Evolutionary conservation across 208 protist species (phyloP).

Genomic region (Tritrichomonas musculus): DNA sequence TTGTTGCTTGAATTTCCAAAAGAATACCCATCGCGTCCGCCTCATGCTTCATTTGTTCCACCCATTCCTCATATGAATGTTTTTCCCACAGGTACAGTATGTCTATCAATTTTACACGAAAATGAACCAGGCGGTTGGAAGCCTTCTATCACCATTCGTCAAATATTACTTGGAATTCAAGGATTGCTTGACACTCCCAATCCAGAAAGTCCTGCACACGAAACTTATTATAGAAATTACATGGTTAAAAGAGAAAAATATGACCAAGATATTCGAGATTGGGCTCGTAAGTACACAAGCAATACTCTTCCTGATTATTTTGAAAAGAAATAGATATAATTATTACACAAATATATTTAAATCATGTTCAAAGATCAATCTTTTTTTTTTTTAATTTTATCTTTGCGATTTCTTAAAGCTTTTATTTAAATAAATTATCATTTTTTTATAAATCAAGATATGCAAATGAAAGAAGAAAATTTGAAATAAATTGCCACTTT

Average conservation of each 20-base stretch:
- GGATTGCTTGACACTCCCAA: neutral
- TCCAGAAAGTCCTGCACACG: slow-evolving; percentile 3
- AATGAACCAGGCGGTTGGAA: neutral
- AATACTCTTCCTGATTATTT: neutral
- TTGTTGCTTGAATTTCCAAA: neutral
- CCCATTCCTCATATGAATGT: neutral
- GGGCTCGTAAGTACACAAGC: neutral
- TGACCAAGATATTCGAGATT: neutral
- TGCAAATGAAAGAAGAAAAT: no score
- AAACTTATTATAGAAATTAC: neutral
- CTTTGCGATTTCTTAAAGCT: no score
- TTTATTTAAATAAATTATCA: no score
- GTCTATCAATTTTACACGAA: neutral
- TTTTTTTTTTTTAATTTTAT: no score
- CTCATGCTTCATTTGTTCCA: neutral
- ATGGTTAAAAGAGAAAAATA: neutral
- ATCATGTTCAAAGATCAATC: no score
- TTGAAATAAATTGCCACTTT: no score
- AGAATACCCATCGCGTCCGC: neutral
- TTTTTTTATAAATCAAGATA: no score
- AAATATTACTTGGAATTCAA: neutral
- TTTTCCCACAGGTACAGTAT: slow-evolving; percentile 21
- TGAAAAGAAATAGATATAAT: no score
- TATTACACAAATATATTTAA: no score
- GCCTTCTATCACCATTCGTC: neutral